Base-by-base conservation (phyloP, 2,329 filamentous ascomycete genomes). In the Aspergillus sp. region DNA sequence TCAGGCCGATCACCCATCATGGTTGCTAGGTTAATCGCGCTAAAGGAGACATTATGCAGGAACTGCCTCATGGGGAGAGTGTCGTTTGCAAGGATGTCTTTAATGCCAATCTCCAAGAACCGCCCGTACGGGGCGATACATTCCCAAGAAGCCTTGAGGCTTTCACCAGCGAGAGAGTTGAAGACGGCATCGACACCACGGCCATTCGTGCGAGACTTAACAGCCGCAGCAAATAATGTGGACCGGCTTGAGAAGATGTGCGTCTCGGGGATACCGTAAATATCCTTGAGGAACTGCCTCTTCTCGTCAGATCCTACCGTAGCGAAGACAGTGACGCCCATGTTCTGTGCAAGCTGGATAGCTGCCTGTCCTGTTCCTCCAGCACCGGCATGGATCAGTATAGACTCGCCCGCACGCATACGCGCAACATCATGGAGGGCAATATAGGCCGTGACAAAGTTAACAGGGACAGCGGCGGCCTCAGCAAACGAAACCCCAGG, bases 41-140 rank as follows among this genome's bases (percentile, higher is more conserved):
- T 37, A 27, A 51, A 56, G 22, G 46, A 44, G 17, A 51, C 39
- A 56, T 56, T 56, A 17, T 39, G 39, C n/a, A 11, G 19, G 40
- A 56, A 56, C n/a, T 37, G 46, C 12, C 34, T 27, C 54, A 56
- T 56, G 4, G 45, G 34, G 8, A 56, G 47, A 3, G 24, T 48
- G 2, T 39, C 8, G 22, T 54, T 54, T 4, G 37, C 15, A 1
- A 46, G n/a, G 13, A 54, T 54, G n/a, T 54, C 51, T 33, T 44
- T 48, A 13, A 47, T 54, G 1, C 51, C 51, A 15, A 54, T 54
- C 44, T 54, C 51, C 17, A 54, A 13, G 15, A 54, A 54, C 13
- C 51, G 44, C 1, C 51, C 51, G 13, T 47, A 54, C 13, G 51
- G 34, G 7, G 51, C 51, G 13, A 54, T 34, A 22, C 51, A 54